Base-by-base conservation (phyloP, 139 green algal species). In the Haematococcus lacustris region DNA sequence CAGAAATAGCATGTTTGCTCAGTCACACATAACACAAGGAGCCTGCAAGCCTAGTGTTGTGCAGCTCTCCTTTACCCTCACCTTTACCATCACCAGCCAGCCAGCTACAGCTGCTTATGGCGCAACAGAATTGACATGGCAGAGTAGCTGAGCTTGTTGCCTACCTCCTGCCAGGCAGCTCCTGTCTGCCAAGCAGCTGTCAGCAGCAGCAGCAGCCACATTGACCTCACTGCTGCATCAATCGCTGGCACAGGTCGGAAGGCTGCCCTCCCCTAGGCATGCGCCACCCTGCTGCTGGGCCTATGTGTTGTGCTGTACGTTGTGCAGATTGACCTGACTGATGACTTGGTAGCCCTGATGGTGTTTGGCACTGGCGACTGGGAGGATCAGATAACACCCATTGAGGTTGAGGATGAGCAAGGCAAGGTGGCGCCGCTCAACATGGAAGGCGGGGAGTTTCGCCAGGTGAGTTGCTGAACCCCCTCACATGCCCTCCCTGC, bases 311-410 rank as follows among this genome's bases (percentile, higher is more conserved):
- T 53, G 43, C 43, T n/a, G n/a, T 17, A 53, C 17, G 43, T 53
- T 51, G 13, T 60, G 34, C 78, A 88, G 82, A 76, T 88, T n/a
- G 83, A 88, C 75, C 78, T 88, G 33, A 82, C 66, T 34, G 79
- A 82, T 62, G 83, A 88, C 66, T 63, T 73, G 6, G 73, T 86
- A 25, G 73, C 78, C 6, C 73, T 86, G 9, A 77, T 85, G 75
- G 73, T 88, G 66, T 82, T 88, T 65, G 53, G 73, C 21, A 78
- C 83, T 40, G 83, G 83, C 35, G 64, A 76, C 35, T 88, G 83
- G 83, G 61, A 61, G 37, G 35, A 66, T 62, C 70, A 62, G 33
- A 47, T 59, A 39, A 63, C 66, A 30, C 53, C 80, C 13, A 77
- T 86, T 28, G 73, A 79, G 35, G 79, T 71, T 51, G 62, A 70